Evolutionary conservation across 495 filamentous ascomycete species (phyloP).

Genomic region (Penicillium taxi): DNA sequence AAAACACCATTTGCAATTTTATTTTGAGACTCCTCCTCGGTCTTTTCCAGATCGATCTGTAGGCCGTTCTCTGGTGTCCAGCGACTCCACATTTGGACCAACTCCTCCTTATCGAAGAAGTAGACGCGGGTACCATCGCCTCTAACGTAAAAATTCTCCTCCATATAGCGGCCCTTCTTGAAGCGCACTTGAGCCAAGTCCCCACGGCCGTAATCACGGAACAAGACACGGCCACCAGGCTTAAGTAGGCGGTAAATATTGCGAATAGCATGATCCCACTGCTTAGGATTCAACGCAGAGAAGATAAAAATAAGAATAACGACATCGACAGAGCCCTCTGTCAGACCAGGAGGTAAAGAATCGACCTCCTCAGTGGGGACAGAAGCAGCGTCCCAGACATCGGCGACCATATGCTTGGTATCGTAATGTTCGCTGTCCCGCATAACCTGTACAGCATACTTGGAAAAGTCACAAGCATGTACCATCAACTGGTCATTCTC

Average conservation of each 20-base stretch:
- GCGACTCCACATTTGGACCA: constrained; percentile 70
- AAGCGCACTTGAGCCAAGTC: constrained; percentile 95
- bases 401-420: constrained; percentile 61
- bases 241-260: constrained; percentile 80
- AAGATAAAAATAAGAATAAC: constrained; percentile 96
- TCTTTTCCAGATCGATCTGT: constrained; percentile 14
- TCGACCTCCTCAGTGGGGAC: constrained; percentile 31
- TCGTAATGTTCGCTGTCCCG: constrained; percentile 60
- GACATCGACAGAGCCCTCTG: constrained; percentile 70
- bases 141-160: constrained; percentile 93
- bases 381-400: constrained; percentile 82
- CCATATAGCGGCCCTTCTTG: constrained; percentile 84
- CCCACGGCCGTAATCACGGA: constrained; percentile 91
- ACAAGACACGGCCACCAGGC: constrained; percentile 80
- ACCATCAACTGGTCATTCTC: constrained; percentile 69
- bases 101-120: constrained; percentile 84
- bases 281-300: constrained; percentile 74
- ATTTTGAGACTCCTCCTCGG: constrained; percentile 6
- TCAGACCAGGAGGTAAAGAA: constrained; percentile 64
- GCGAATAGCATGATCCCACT: constrained; percentile 74
- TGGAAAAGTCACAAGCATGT: constrained; percentile 90
- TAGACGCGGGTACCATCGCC: constrained; percentile 96
- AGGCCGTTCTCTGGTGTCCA: constrained; percentile 34
- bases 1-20: constrained; percentile 37
- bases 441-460: constrained; percentile 84